Evolutionary conservation across 306 rosid genomes (phyloP), one percentile per base, ranked within the genome.

Genomic region (Leucaena leucocephala): DNA sequence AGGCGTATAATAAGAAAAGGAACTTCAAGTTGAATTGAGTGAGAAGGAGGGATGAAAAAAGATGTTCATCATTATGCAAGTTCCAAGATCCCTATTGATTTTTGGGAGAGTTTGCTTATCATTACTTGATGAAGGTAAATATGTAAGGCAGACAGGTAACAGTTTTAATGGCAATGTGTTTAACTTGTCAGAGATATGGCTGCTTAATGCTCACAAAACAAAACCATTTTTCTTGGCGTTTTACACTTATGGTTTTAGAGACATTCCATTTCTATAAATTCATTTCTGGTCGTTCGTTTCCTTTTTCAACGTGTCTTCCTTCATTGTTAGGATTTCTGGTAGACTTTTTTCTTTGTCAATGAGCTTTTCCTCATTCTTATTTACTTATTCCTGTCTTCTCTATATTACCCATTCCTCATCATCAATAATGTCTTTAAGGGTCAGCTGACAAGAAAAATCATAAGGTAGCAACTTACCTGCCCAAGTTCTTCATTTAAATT

Each of bases 401-500:
- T 42, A 57, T 74, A 39, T 5, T 42, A 38, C 52, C 58, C 46
- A 49, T 72, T 42, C 57, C 36, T 72, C 22, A 22, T 33, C 14
- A 49, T 49, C 71, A 66, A 54, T 55, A 69, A 69, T 27, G 58
- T 42, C 66, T 10, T 22, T 27, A 27, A 61, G 4, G 16, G 43
- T 34, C 73, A 75, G 67, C 58, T 8, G 46, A 39, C 50, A 19
- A 70, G 68, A 62, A 42, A 5, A n/a, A 21, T 21, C 36, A 74
- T 38, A 21, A 6, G 11, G 59, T 35, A 79, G 77, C 72, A 76
- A 66, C 75, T 75, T 85, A 95, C 99, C 97, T 95, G 99, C 59
- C 99, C 99, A 69, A 95, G 94, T 88, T 95, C 99, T 86, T 95
- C 99, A 82, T 95, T 95, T 90, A 95, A 84, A 88, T 95, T 95